Base-by-base conservation (phyloP, 2,329 filamentous ascomycete species). In the Bertia moriformis region DNA sequence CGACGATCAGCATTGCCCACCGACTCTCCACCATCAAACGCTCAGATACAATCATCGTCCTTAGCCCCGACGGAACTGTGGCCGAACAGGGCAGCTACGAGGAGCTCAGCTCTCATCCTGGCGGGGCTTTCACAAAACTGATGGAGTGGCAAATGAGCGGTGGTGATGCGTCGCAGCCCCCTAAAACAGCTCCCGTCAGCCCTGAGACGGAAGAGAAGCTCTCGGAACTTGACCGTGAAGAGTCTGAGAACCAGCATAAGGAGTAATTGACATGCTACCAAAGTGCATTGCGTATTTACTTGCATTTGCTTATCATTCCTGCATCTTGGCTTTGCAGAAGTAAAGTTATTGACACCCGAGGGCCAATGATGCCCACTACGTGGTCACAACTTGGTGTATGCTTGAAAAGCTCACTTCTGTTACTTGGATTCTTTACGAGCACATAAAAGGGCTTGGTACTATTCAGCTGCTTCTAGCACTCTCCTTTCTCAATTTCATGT, bases 101-200 rank as follows among this genome's bases (percentile, higher is more conserved):
- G 18, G 73, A 86, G 45, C 71, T 98, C 17, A 83, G 79, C 39
- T 66, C 71, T 4, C 75, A 85, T 43, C 71, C 73, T 14, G 65
- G 81, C 7, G 93, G 89, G 39, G 86, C 88, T 2, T 98, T 98
- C 54, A 89, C 79, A 49, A 91, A 83, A 61, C 67, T 98, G 39
- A 98, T 98, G 91, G 89, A 96, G 60, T 96, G 88, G 88, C 91
- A 98, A 62, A 83, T 96, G 75, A 91, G 73, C 49, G 89, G 88
- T 12, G 82, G 83, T 5, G 86, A 93, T 41, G 52, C 66, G 5
- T 57, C 66, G 0, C 56, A 67, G 3, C 12, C 12, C 12, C 32
- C 32, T 15, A 18, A 10, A 29, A n/a, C 10, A 10, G 24, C 24
- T 29, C 10, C 24, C n/a, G 24, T n/a, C 24, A 29, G 24, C 24